Percentiles rank a stretch among this genome's conserved stretches.
phyloP scores from a whole-genome alignment of 257 asterid genomes.

The Eucommia ulmoides region DNA sequence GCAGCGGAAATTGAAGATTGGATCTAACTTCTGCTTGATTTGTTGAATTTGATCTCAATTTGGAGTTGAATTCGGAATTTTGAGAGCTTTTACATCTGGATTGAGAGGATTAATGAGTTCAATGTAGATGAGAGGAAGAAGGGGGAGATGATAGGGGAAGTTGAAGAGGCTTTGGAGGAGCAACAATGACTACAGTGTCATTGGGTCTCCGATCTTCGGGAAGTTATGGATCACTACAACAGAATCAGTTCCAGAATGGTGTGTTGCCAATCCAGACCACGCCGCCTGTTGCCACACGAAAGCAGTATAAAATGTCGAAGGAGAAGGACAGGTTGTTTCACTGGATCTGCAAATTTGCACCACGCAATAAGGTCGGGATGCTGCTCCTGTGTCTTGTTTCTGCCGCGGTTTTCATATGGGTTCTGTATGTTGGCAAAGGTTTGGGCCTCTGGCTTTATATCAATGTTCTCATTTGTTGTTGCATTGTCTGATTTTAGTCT shows the following conservation, averaged over 20 bases:
- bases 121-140: conserved; percentile 9
- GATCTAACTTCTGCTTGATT: background rate
- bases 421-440: conserved; percentile 75
- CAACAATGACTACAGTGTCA: conserved; percentile 84
- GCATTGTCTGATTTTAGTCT: background rate
- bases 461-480: background rate
- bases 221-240: conserved; percentile 90
- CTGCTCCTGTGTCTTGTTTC: conserved; percentile 63
- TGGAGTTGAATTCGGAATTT: background rate
- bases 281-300: conserved; percentile 41
- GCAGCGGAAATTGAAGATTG: background rate
- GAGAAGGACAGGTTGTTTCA: conserved; percentile 69
- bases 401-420: conserved; percentile 64
- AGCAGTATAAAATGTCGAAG: conserved; percentile 68
- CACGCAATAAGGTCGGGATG: conserved; percentile 88
- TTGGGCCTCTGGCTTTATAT: conserved; percentile 9
- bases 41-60: conserved; percentile 1
- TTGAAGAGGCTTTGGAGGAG: conserved; percentile 31
- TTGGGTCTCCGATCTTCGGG: conserved; percentile 96
- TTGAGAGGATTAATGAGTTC: background rate
- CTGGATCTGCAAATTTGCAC: conserved; percentile 74
- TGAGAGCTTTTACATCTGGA: conserved; percentile 3
- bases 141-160: conserved; percentile 35
- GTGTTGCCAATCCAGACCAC: conserved; percentile 44
- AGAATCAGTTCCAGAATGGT: conserved; percentile 43